Evolutionary conservation across 2,329 filamentous ascomycete genomes (phyloP), one percentile per base, ranked within the genome.

Genomic region (Domatiomyces catenatus): DNA sequence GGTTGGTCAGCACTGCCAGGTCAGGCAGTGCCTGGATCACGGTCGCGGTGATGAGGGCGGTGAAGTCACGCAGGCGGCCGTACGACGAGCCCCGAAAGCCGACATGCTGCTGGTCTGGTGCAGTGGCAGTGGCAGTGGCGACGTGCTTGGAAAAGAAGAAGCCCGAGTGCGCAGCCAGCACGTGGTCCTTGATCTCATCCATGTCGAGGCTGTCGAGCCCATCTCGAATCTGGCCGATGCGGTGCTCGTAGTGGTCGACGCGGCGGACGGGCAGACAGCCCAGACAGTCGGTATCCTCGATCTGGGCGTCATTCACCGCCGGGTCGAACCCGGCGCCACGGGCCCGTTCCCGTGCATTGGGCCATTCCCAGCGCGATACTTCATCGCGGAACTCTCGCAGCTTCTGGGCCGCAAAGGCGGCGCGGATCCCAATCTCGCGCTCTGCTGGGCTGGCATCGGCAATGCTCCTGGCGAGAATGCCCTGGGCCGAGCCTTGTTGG

Each of bases 1-100:
- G 67, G 7, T 76, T 75, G 50, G 79, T 80, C 19, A 98, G 68
- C 50, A 76, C 81, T 8, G 86, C 83, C 43, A 95, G 69, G 52
- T 84, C 82, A 1, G 92, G 92, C 18, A 98, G 73, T 2, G 87
- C 80, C 62, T 92, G 86, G n/a, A 98, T 69, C 17, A 94, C 84
- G 32, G 90, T 94, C 24, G 89, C 86, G 1, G 92, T 95, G 51
- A 96, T 77, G 46, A 96, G 76, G 20, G 90, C 86, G 7, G 87
- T 89, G 60, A 94, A 80, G 65, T 96, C 92, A 59, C 92, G 88
- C 72, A 96, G 79, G 54, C 77, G 81, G 55, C 76, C 77, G 65
- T 85, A 85, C 67, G 62, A 49, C 64, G 61, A 58, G 69, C 58
- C 62, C 71, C 62, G 63, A 66, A 60, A 64, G 49, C n/a, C 22